Evolutionary conservation across 202 grass and related monocot species (phyloP).

Genomic region (Zoysia matrella): DNA sequence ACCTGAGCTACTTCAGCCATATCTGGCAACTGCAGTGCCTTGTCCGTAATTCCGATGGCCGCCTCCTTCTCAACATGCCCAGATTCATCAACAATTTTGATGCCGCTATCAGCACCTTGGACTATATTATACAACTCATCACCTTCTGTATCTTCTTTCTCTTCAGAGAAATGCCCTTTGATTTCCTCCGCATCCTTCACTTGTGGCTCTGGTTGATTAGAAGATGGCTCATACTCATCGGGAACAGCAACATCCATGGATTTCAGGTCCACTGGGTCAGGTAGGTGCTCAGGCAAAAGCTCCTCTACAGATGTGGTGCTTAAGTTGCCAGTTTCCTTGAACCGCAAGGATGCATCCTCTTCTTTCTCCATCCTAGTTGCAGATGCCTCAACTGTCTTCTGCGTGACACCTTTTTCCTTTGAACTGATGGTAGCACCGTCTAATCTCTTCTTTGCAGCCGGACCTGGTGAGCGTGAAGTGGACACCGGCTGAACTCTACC

Average conservation of each 20-base stretch:
- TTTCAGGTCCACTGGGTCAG: slow-evolving; percentile 47
- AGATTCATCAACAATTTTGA: not conserved
- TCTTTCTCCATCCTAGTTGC: slow-evolving; percentile 45
- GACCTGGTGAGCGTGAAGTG: not conserved
- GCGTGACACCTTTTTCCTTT: slow-evolving; percentile 44
- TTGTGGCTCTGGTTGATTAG: slow-evolving; percentile 34
- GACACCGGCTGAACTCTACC: slow-evolving; percentile 25
- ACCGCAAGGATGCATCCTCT: slow-evolving; percentile 34
- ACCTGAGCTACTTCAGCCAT: slow-evolving; percentile 11
- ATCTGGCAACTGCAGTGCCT: not conserved
- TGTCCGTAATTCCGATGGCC: slow-evolving; percentile 13
- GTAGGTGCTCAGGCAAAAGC: slow-evolving; percentile 47
- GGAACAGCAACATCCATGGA: slow-evolving; percentile 11
- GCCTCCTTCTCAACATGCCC: slow-evolving; percentile 35
- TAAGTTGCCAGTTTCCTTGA: slow-evolving; percentile 52
- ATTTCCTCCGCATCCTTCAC: slow-evolving; percentile 35
- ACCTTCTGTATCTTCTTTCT: slow-evolving; percentile 20
- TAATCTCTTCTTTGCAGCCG: slow-evolving; percentile 25
- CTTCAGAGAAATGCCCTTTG: slow-evolving; percentile 3
- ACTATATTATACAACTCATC: slow-evolving; percentile 32
- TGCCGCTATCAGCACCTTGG: slow-evolving; percentile 26
- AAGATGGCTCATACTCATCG: not conserved
- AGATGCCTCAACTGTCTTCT: slow-evolving; percentile 41
- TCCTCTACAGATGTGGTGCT: slow-evolving; percentile 54
- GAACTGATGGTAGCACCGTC: slow-evolving; percentile 37